These are phyloP conservation scores for Pulveroboletus sp. DNA, from an alignment of 768 basidiomycete species.

Conservation along the genomic window DNA sequence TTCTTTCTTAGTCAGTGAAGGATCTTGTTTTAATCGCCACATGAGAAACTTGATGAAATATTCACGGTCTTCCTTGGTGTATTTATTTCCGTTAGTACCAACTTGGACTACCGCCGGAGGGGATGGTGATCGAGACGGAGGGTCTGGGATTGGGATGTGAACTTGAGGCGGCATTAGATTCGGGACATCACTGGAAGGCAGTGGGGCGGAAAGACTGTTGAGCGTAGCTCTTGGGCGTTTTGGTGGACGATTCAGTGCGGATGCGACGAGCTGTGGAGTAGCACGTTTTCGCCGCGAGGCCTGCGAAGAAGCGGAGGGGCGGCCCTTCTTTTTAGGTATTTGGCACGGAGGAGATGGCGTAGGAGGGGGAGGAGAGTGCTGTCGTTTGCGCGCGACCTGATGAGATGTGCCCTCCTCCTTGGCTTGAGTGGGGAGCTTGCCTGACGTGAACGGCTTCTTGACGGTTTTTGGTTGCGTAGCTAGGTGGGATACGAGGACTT, in stretches of 20 bases:
- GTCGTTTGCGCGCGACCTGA: slow-evolving; percentile 38
- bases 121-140: slow-evolving; percentile 66
- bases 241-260: slow-evolving; percentile 22
- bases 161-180: slow-evolving; percentile 59
- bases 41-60: slow-evolving; percentile 64
- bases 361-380: slow-evolving; percentile 15
- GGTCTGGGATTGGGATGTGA: slow-evolving; percentile 54
- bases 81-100: slow-evolving; percentile 52
- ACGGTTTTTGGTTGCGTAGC: slow-evolving; percentile 26
- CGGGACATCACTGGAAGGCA: slow-evolving; percentile 33
- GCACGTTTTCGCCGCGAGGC: slow-evolving; percentile 23
- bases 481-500: slow-evolving; percentile 34
- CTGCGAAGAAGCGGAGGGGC: slow-evolving; percentile 23
- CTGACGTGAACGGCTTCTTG: slow-evolving; percentile 27
- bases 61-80: slow-evolving; percentile 60
- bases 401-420: slow-evolving; percentile 14
- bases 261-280: slow-evolving; percentile 17
- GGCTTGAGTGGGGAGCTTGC: slow-evolving; percentile 6
- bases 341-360: slow-evolving; percentile 20
- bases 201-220: slow-evolving; percentile 55
- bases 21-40: slow-evolving; percentile 56
- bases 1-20: slow-evolving; percentile 48
- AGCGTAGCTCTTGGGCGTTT: slow-evolving; percentile 42
- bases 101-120: slow-evolving; percentile 53
- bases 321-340: slow-evolving; percentile 22